Evolutionary conservation across 352 stramenopile genomes (phyloP).

Genomic region (Phytophthora citrophthora): DNA sequence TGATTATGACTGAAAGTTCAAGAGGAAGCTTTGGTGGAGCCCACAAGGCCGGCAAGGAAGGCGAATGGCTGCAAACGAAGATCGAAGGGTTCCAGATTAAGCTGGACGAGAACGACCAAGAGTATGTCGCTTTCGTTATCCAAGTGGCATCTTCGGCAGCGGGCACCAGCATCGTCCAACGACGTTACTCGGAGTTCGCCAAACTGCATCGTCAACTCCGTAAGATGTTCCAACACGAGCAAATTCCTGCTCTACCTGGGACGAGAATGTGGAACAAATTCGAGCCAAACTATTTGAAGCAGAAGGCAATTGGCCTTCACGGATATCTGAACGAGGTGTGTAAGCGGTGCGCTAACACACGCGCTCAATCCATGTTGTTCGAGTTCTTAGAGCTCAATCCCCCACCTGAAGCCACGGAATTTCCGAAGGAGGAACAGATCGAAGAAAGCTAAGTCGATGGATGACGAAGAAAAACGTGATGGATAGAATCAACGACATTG

Average conservation of each 20-base stretch:
- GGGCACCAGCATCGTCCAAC: slow-evolving; percentile 75
- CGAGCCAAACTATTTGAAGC: slow-evolving; percentile 80
- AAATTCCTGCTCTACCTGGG: slow-evolving; percentile 68
- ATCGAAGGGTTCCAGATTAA: slow-evolving; percentile 78
- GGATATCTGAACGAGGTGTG: slow-evolving; percentile 77
- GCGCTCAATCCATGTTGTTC: slow-evolving; percentile 63
- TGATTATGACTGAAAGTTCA: slow-evolving; percentile 65
- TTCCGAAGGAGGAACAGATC: slow-evolving; percentile 10
- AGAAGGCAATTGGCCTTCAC: slow-evolving; percentile 76
- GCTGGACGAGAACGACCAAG: slow-evolving; percentile 71
- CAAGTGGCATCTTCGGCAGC: slow-evolving; percentile 73
- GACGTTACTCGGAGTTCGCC: slow-evolving; percentile 82
- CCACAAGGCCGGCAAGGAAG: slow-evolving; percentile 19
- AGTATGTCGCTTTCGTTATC: slow-evolving; percentile 83
- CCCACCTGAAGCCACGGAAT: slow-evolving; percentile 12
- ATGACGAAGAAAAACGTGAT: slow-evolving; percentile 1
- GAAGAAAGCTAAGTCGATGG: slow-evolving; percentile 13
- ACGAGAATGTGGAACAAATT: slow-evolving; percentile 90
- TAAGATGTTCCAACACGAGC: slow-evolving; percentile 81
- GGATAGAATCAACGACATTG: slow-evolving; percentile 19
- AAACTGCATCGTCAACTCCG: slow-evolving; percentile 77
- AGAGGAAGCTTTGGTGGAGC: slow-evolving; percentile 25
- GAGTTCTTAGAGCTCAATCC: slow-evolving; percentile 67
- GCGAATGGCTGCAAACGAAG: slow-evolving; percentile 81
- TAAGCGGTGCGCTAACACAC: slow-evolving; percentile 77